A percentile compares a stretch with the other conserved stretches of the same genome.
phyloP scores from a whole-genome alignment of 1,139 yeast species.

The Zygosaccharomyces sapae region DNA sequence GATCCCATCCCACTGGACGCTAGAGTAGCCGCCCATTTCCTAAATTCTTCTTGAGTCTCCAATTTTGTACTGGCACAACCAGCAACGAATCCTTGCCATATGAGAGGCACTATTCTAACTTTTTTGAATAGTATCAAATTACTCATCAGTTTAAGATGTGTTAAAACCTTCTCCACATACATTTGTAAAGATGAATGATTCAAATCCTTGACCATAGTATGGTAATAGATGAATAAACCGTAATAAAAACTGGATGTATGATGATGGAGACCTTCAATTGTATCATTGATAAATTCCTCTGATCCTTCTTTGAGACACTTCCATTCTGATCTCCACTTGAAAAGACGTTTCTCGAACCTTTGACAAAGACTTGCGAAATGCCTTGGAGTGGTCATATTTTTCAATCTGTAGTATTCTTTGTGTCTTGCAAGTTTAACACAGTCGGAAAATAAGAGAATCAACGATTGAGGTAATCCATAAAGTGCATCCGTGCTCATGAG shows the following conservation, averaged over 20 bases:
- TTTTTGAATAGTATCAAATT: constrained; percentile 50
- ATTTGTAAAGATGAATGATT: constrained; percentile 45
- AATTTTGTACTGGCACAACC: constrained; percentile 73
- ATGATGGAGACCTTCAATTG: constrained; percentile 71
- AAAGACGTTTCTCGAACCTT: constrained; percentile 49
- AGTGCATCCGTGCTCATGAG: constrained; percentile 74
- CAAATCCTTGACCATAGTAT: constrained; percentile 57
- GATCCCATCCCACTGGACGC: constrained; percentile 75
- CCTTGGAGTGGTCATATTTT: constrained; percentile 25
- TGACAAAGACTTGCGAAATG: constrained; percentile 46
- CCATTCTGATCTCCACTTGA: constrained; percentile 64
- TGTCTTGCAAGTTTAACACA: constrained; percentile 62
- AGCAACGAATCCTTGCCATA: constrained; percentile 88
- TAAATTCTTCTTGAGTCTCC: constrained; percentile 60
- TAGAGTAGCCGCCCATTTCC: constrained; percentile 76
- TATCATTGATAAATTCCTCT: constrained; percentile 42
- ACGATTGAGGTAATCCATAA: constrained; percentile 80
- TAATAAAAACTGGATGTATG: constrained; percentile 78
- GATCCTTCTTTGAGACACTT: constrained; percentile 28
- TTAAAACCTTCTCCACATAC: constrained; percentile 56
- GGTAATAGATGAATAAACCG: constrained; percentile 70
- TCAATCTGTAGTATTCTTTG: constrained; percentile 47
- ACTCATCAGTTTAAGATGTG: constrained; percentile 63
- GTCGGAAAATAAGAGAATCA: constrained; percentile 66
- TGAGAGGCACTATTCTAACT: constrained; percentile 65